phyloP scores from a whole-genome alignment of 2,329 filamentous ascomycete genomes.

The Aspergillus ochraceoroseus region DNA sequence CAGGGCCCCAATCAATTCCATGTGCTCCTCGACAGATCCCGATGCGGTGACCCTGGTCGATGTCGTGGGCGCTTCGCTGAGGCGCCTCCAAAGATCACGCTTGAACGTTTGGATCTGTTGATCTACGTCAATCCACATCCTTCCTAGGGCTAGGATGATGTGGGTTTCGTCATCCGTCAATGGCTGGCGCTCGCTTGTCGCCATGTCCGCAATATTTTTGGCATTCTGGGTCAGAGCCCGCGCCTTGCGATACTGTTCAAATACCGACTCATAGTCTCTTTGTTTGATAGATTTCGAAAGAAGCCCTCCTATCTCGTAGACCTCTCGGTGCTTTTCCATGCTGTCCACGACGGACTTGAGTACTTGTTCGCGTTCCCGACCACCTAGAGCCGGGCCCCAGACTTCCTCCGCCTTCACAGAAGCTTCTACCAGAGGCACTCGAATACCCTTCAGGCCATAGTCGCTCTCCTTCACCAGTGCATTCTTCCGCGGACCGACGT shows the following conservation, averaged over 20 bases:
- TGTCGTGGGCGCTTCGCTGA: constrained; percentile 63
- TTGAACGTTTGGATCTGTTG: constrained; percentile 83
- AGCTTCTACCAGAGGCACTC: constrained; percentile 78
- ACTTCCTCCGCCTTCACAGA: constrained; percentile 94
- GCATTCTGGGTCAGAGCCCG: constrained; percentile 75
- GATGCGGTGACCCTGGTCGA: constrained; percentile 49
- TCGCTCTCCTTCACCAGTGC: constrained; percentile 88
- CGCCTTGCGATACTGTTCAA: constrained; percentile 83
- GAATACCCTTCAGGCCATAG: constrained; percentile 83
- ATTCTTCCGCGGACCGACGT: constrained; percentile 70
- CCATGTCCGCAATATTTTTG: constrained; percentile 59
- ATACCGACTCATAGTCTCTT: constrained; percentile 80
- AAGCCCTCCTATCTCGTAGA: constrained; percentile 73
- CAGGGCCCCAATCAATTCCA: constrained; percentile 82
- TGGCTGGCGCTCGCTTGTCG: constrained; percentile 47
- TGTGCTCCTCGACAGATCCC: constrained; percentile 69
- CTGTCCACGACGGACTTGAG: constrained; percentile 71
- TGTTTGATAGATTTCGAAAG: constrained; percentile 82
- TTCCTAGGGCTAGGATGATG: constrained; percentile 77
- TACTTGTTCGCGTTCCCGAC: constrained; percentile 82
- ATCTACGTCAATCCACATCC: constrained; percentile 94
- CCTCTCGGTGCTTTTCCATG: constrained; percentile 71
- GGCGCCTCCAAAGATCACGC: constrained; percentile 76
- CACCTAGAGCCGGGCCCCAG: constrained; percentile 90
- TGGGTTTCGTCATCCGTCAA: constrained; percentile 77